Evolutionary conservation across 768 basidiomycete species (phyloP), one percentile per base, ranked within the genome.

Genomic region (Cystobasidium ongulense): DNA sequence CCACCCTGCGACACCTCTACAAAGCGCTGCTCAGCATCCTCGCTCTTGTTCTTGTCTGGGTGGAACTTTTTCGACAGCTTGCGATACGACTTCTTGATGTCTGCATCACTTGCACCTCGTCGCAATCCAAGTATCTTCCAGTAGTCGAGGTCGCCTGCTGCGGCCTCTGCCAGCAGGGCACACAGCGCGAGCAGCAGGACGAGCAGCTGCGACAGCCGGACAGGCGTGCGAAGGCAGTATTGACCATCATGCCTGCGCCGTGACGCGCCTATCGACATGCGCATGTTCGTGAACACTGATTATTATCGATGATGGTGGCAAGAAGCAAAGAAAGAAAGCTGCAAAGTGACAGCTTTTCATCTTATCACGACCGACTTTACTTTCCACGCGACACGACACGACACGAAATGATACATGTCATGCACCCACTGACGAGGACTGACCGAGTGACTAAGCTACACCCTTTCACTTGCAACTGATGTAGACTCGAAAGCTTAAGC

Each of bases 41-140:
- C 85, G 18, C 90, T 90, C 78, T 88, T 89, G 82, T 94, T 96
- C 84, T 95, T 96, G 84, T 99, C 95, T 0, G 95, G 95, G 79
- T 98, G 94, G 71, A 86, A 92, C 82, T 88, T 91, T 78, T 87
- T 87, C 81, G 91, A 91, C 21, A 94, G 84, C 77, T 87, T 88
- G 25, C 74, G 71, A 46, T 96, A 97, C 1, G 93, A 91, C 76
- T 90, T 89, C 81, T 89, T 87, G 80, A 97, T 91, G 79, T 95
- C 92, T 1, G 46, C 29, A 11, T 57, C 68, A 25, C 52, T 33
- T 29, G 68, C 54, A 8, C 54, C 65, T 36, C 43, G 7, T 35
- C 39, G 43, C 5, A 79, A 87, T 87, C 53, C 93, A 90, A 74
- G 61, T 27, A 74, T 72, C 63, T 75, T 72, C 68, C 75, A 75